These are phyloP conservation scores for Micractinium sp. DNA, from an alignment of 139 green algal genomes.

Conservation along the genomic window DNA sequence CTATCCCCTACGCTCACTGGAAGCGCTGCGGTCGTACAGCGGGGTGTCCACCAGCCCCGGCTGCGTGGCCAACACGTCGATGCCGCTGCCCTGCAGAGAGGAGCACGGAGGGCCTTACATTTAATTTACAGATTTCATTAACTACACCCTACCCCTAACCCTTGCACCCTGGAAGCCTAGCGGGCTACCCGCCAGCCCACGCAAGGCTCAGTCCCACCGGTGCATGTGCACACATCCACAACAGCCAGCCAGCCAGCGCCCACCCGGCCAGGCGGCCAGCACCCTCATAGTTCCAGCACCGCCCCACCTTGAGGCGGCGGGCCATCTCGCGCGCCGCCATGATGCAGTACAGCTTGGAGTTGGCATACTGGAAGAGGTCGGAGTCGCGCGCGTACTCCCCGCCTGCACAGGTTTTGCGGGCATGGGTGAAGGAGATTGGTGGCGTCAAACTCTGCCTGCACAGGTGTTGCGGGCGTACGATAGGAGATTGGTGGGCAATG, in stretches of 20 bases:
- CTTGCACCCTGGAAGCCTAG: not conserved
- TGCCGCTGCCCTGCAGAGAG: not conserved
- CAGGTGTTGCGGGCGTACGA: no score
- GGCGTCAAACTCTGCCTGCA: no score
- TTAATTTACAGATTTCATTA: no score
- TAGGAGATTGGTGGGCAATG: no score
- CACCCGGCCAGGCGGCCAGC: no score
- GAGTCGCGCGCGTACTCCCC: constrained; percentile 35
- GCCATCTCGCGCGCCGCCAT: constrained; percentile 47
- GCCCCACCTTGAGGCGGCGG: constrained; percentile 37
- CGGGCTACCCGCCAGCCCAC: no score
- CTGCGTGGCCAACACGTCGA: constrained; percentile 24
- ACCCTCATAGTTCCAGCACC: no score
- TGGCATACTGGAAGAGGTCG: constrained; percentile 43
- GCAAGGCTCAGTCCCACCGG: not conserved
- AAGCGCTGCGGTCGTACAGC: not conserved
- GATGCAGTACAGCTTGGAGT: constrained; percentile 40
- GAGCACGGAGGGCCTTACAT: no score
- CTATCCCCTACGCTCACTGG: no score
- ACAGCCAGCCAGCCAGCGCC: no score
- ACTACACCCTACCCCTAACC: not conserved
- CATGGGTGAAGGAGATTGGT: no score
- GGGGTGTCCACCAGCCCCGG: constrained; percentile 1
- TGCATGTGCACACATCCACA: no score
- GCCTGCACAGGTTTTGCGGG: constrained; percentile 1